phyloP scores from a whole-genome alignment of 768 basidiomycete species.

The Xerocomus spinulosus region DNA sequence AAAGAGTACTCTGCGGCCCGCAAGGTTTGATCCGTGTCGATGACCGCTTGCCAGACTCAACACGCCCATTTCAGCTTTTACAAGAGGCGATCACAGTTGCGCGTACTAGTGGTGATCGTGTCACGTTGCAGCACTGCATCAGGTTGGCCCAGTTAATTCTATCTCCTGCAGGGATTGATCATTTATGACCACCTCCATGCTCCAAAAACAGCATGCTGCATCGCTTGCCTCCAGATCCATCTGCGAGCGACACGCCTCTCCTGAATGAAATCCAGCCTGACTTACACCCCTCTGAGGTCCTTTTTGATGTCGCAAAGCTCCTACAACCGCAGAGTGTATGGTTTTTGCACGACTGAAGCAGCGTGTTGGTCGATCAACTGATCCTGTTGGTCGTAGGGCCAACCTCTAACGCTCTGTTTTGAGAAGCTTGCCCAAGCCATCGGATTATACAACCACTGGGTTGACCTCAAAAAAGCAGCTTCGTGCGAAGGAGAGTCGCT shows the following conservation, averaged over 20 bases:
- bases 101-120: constrained; percentile 63
- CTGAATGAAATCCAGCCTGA: constrained; percentile 74
- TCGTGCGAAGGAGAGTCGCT: constrained; percentile 59
- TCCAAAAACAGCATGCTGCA: constrained; percentile 53
- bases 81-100: constrained; percentile 76
- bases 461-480: constrained; percentile 49
- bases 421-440: constrained; percentile 61
- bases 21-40: constrained; percentile 41
- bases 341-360: background rate
- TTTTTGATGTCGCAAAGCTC: constrained; percentile 76
- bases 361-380: constrained; percentile 1
- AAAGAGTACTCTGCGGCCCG: constrained; percentile 65
- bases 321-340: constrained; percentile 59
- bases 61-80: constrained; percentile 45
- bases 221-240: constrained; percentile 52
- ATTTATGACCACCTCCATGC: constrained; percentile 4
- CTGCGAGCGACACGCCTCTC: constrained; percentile 39
- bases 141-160: constrained; percentile 42
- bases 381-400: constrained; percentile 43
- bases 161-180: constrained; percentile 9
- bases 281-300: constrained; percentile 69
- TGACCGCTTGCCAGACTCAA: constrained; percentile 1
- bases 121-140: constrained; percentile 75
- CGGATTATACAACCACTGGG: constrained; percentile 68
- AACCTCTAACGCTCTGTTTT: constrained; percentile 67